Evolutionary conservation across 805 yeast species (phyloP).

Genomic region (Candida fluviatilis): DNA sequence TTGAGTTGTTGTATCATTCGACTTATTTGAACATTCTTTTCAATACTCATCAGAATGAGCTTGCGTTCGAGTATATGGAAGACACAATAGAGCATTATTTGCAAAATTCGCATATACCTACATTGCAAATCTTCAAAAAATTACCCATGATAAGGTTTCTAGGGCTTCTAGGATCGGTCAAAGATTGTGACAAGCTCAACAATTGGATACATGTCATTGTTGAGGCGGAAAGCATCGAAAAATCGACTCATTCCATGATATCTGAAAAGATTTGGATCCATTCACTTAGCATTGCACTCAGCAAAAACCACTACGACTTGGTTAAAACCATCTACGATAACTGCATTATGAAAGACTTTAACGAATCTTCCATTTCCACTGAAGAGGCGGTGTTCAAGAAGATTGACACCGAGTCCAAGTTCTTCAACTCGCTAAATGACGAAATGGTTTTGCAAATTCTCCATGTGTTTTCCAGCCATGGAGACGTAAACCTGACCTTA

Average conservation of each 20-base stretch:
- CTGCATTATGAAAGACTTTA: slow-evolving; percentile 26
- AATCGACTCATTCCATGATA: slow-evolving; percentile 6
- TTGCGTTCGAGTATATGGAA: slow-evolving; percentile 18
- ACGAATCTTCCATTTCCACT: slow-evolving; percentile 15
- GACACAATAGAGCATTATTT: not conserved
- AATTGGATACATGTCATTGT: slow-evolving; percentile 11
- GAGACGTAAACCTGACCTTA: slow-evolving; percentile 34
- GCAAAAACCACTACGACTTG: slow-evolving; percentile 21
- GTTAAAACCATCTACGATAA: slow-evolving; percentile 24
- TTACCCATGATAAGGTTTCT: slow-evolving; percentile 18
- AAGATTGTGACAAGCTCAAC: slow-evolving; percentile 21
- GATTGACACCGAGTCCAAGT: slow-evolving; percentile 3
- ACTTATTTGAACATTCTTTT: slow-evolving; percentile 18
- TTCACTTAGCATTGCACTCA: slow-evolving; percentile 20
- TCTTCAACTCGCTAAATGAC: slow-evolving; percentile 19
- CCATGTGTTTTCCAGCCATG: slow-evolving; percentile 28
- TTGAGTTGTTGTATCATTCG: slow-evolving; percentile 15
- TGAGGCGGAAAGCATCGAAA: slow-evolving; percentile 5
- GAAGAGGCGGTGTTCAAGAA: slow-evolving; percentile 22
- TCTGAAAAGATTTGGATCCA: slow-evolving; percentile 16
- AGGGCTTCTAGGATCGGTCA: slow-evolving; percentile 11
- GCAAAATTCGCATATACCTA: not conserved
- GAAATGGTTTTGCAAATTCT: slow-evolving; percentile 22
- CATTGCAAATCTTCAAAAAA: not conserved
- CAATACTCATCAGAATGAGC: slow-evolving; percentile 20